Base-by-base conservation (phyloP, 1,139 yeast species). In the Scheffersomyces lignicola region DNA sequence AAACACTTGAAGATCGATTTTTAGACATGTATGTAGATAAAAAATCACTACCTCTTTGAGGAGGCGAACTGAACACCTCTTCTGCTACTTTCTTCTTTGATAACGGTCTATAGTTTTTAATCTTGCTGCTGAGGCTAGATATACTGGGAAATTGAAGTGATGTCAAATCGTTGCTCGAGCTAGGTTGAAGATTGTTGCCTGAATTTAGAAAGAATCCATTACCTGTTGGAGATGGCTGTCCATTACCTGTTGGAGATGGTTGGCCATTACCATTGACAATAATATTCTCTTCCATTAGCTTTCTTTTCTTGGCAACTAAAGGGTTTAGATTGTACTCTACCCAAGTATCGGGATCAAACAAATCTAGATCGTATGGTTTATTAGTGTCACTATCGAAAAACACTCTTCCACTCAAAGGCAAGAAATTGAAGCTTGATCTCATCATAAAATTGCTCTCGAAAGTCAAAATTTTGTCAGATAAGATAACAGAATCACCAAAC, bases 391-490 rank as follows among this genome's bases (percentile, higher is more conserved):
- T 68, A 52, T 88, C 80, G 33, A 79, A 76, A 54, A 88, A 88
- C 29, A 87, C 80, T 21, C 79, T 69, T 4, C 95, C 95, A 47
- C 77, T 73, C 10, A 78, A 57, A 0, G 97, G 97, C 27, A 89
- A 58, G 54, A 89, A 88, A 24, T 79, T 70, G 57, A 77, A 88
- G 36, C 90, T 79, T 24, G 92, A 82, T 49, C 97, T 72, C 95
- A 89, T 87, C 69, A 87, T 78, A 56, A 89, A 89, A 52, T 86
- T 88, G 7, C 83, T 83, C 52, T 87, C 94, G 24, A 83, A 80
- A 1, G 95, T 83, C 34, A 89, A 62, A 18, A 89, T 76, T 45
- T 78, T 80, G 41, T 83, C 84, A 48, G 87, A 83, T 36, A 87
- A 68, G 39, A 88, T 58, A 3, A 89, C 89, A 16, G 83, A 73